phyloP scores from a whole-genome alignment of 352 stramenopile species.

The Elongisporangium prolatum region DNA sequence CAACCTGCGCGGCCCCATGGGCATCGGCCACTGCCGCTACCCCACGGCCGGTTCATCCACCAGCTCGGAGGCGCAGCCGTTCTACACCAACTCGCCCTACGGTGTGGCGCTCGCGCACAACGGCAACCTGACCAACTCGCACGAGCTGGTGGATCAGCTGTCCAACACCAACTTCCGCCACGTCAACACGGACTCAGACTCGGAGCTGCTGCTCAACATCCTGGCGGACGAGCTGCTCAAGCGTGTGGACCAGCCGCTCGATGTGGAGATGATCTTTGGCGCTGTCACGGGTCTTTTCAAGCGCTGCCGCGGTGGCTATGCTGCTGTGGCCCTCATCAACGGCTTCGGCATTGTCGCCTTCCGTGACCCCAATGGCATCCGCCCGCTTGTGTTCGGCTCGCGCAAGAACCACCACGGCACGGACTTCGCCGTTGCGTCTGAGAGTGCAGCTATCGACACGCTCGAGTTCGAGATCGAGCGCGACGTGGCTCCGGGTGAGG shows the following conservation, averaged over 20 bases:
- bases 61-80: constrained; percentile 93
- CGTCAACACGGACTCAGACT: constrained; percentile 99
- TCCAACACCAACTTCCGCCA: constrained; percentile 92
- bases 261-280: constrained; percentile 86
- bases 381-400: constrained; percentile 93
- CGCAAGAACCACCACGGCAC: constrained; percentile 76
- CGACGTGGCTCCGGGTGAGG: constrained; percentile 96
- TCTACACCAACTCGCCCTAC: constrained; percentile 99
- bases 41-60: constrained; percentile 93
- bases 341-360: constrained; percentile 97
- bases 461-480: constrained; percentile 95
- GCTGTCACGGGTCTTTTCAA: constrained; percentile 92
- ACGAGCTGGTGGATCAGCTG: constrained; percentile 92
- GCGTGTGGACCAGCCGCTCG: constrained; percentile 58
- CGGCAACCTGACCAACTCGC: constrained; percentile 98
- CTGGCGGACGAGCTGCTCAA: constrained; percentile 95
- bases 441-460: constrained; percentile 98
- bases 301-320: constrained; percentile 95
- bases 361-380: constrained; percentile 97
- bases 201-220: constrained; percentile 98
- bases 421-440: constrained; percentile 95
- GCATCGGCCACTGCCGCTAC: constrained; percentile 98
- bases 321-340: constrained; percentile 97
- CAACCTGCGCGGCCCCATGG: constrained; percentile 93
- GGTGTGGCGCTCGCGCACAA: constrained; percentile 97